Conservation (phyloP, 768 basidiomycete species). For the Melanogaster broomeanus region DNA sequence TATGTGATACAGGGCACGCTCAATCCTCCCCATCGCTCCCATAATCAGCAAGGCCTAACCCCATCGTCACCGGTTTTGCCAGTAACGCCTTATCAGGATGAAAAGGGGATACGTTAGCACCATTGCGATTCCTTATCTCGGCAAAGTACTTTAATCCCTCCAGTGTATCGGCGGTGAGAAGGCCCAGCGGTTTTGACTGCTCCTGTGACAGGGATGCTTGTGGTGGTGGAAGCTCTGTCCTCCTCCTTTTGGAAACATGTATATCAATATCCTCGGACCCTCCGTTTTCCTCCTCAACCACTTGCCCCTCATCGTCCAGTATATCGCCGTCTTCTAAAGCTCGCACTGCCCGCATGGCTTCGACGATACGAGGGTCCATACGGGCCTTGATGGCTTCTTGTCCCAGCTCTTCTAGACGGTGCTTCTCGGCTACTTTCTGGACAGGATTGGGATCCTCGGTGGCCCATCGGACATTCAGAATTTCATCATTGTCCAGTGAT, state of each 20-base stretch:
- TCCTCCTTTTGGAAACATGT: conserved; percentile 38
- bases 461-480: conserved; percentile 98
- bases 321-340: conserved; percentile 81
- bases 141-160: conserved; percentile 92
- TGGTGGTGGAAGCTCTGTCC: conserved; percentile 28
- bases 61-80: conserved; percentile 36
- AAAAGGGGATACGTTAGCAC: conserved; percentile 12
- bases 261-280: conserved; percentile 37
- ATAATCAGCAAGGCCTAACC: conserved; percentile 71
- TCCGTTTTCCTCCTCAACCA: conserved; percentile 34
- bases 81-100: conserved; percentile 24
- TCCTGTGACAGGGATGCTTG: conserved; percentile 30
- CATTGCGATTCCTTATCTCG: conserved; percentile 76
- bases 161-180: conserved; percentile 82
- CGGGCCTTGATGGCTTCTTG: conserved; percentile 81
- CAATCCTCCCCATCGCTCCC: conserved; percentile 71
- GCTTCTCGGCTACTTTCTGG: conserved; percentile 83
- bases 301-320: conserved; percentile 38
- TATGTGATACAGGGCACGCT: conserved; percentile 10
- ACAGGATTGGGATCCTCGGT: conserved; percentile 98
- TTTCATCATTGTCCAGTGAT: conserved; percentile 95
- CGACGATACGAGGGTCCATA: conserved; percentile 87
- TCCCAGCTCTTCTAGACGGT: conserved; percentile 80
- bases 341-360: conserved; percentile 83
- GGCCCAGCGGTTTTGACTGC: conserved; percentile 46